Evolutionary conservation across 1,284 basidiomycete genomes (phyloP), one percentile per base, ranked within the genome.

Genomic region (Exsudoporus floridanus): DNA sequence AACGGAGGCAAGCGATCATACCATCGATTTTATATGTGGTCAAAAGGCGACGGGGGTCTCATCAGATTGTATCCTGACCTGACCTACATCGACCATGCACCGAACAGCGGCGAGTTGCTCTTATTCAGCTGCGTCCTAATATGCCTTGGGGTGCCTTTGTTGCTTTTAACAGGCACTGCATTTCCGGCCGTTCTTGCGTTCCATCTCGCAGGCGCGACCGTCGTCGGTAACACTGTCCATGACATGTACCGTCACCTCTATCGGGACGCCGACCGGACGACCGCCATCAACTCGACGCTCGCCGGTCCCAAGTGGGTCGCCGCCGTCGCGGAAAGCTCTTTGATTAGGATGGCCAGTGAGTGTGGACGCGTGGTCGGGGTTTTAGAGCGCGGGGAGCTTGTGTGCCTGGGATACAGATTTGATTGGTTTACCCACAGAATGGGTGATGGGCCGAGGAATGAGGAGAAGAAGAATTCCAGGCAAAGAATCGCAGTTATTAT

Each of bases 11-110:
- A 59, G 8, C 67, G 80, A 19, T 77, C 76, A 0, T 83, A 84
- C 55, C 75, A 69, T 71, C 62, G 81, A 13, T 83, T 83, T 56
- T 79, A 79, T 53, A 77, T 76, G 74, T 84, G 83, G 82, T 74
- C 77, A 0, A 73, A 77, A 48, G 82, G 83, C 2, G 83, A 84
- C 40, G 81, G 81, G 0, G 72, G 69, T 0, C 72, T 86, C 21
- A 65, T 82, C 55, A 72, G 64, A 47, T 61, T 74, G 54, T 82
- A 79, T 50, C 80, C 80, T 1, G 62, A 77, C 19, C 63, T 75
- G 55, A 66, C 72, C 4, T 84, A 81, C 60, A 50, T 63, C 14
- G 78, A 81, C 57, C 60, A 63, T 19, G 68, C 73, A 18, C 80
- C 79, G 2, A 85, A 79, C 60, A 75, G 75, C 37, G 79, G 77